Conservation (phyloP, 2,329 filamentous ascomycete genomes). For the Stachybotrys elegans region DNA sequence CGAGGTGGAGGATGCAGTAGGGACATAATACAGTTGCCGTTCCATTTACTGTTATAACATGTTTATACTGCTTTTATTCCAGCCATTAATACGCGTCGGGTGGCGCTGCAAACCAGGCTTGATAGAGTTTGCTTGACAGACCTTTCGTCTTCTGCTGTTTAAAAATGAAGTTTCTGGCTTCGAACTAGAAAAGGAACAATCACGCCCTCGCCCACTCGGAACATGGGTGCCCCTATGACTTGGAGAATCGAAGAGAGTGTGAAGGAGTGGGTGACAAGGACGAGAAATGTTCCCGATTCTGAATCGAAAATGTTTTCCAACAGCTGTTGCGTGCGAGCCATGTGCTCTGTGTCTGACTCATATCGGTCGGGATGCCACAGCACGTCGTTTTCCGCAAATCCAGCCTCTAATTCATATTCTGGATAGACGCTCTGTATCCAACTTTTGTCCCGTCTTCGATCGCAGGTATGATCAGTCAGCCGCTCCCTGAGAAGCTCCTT, state of each 20-base stretch:
- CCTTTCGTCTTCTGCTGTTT: too few species aligned
- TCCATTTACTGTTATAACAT: too few species aligned
- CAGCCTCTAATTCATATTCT: not conserved
- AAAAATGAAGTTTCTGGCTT: not conserved
- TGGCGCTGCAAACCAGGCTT: too few species aligned
- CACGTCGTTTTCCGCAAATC: not conserved
- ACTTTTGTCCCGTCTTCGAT: not conserved
- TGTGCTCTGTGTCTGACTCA: not conserved
- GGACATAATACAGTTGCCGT: too few species aligned
- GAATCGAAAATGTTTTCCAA: not conserved
- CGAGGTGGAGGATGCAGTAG: too few species aligned
- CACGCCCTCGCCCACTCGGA: not conserved
- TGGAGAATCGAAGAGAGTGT: not conserved
- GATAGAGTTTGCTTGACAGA: too few species aligned
- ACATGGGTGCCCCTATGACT: not conserved
- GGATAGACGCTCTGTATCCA: not conserved
- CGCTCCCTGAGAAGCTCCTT: not conserved
- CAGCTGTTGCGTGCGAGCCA: not conserved
- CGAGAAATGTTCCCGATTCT: not conserved
- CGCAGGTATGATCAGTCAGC: not conserved
- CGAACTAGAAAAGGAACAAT: not conserved
- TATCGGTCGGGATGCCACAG: not conserved
- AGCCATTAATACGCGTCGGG: too few species aligned
- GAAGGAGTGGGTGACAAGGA: not conserved
- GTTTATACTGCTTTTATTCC: too few species aligned